Base-by-base conservation (phyloP, 1,284 basidiomycete genomes). In the Rhodotorula sp. region DNA sequence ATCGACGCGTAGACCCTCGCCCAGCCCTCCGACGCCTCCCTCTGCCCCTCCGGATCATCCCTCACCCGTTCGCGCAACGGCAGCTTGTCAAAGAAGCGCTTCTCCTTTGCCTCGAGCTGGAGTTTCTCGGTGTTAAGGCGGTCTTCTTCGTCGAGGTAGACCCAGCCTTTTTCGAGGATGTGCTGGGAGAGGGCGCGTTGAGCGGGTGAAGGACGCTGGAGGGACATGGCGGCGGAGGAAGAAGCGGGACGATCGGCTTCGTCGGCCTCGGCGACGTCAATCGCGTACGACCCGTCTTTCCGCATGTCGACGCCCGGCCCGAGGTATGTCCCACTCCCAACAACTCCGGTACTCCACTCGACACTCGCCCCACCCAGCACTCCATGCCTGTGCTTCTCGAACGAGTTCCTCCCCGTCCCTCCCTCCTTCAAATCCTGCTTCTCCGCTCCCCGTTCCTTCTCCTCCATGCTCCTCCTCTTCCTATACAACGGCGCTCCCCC, bases 41-140 rank as follows among this genome's bases (percentile, higher is more conserved):
- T 30, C 47, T 20, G 46, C 24, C 44, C 46, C 18, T 46, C 22
- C 16, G 52, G 34, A 30, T 70, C 69, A 2, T 54, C 65, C 30
- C 71, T 60, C 37, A 72, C 71, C 13, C 59, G 56, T 30, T 72
- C 71, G 13, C 64, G 34, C 31, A 72, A 28, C n/a, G 71, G 71
- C 20, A 72, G 31, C 6, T 26, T 55, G 22, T 61, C 50, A 20
- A 66, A 53, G 44, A 44, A 57, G 4, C 52, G 55, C n/a, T 67
- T 52, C 37, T 37, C 50, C 34, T 26, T 54, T 13, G 69, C 70
- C 13, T 66, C 59, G 26, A 34, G 34, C 10, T 67, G 54, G n/a
- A 67, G 40, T 26, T 65, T 67, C 34, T 64, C 48, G 20, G 65
- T 67, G 31, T 70, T 72, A 22, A n/a, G n/a, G 28, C 58, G 30